These are phyloP conservation scores for Zygosaccharomyces sapae DNA, from an alignment of 1,139 yeast species.

Conservation along the genomic window DNA sequence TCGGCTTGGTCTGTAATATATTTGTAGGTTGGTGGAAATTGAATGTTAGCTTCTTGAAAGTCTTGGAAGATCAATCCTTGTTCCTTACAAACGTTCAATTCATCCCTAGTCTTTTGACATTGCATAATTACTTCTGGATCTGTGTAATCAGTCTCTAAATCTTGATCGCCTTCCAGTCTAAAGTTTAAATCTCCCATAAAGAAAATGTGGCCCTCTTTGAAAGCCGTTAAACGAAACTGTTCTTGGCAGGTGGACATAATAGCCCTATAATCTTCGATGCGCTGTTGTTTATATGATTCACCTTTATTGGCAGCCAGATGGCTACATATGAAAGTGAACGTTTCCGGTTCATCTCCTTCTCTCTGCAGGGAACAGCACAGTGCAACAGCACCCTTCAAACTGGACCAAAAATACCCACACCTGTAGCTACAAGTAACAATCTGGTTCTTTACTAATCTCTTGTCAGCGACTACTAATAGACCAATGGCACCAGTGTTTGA, in stretches of 20 bases:
- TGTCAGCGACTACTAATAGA: slow-evolving; percentile 51
- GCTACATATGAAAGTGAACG: slow-evolving; percentile 59
- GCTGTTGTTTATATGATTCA: slow-evolving; percentile 39
- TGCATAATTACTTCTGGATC: slow-evolving; percentile 6
- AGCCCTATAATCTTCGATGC: slow-evolving; percentile 51
- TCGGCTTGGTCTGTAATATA: slow-evolving; percentile 41
- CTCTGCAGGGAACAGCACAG: slow-evolving; percentile 43
- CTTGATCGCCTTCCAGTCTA: slow-evolving; percentile 39
- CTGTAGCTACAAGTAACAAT: slow-evolving; percentile 39
- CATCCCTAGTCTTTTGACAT: slow-evolving; percentile 45
- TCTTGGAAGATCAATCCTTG: slow-evolving; percentile 52
- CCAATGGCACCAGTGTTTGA: slow-evolving; percentile 65
- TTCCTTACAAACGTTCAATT: slow-evolving; percentile 46
- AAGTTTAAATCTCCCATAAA: slow-evolving; percentile 83
- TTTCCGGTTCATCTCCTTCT: slow-evolving; percentile 30
- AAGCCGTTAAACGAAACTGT: slow-evolving; percentile 44
- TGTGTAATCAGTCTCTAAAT: slow-evolving; percentile 18
- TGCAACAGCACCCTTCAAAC: slow-evolving; percentile 73
- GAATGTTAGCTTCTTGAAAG: slow-evolving; percentile 57
- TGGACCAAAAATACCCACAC: slow-evolving; percentile 58
- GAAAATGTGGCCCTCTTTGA: slow-evolving; percentile 55
- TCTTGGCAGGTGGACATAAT: slow-evolving; percentile 54
- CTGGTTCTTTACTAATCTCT: slow-evolving; percentile 36
- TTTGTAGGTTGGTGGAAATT: slow-evolving; percentile 76
- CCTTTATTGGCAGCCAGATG: slow-evolving; percentile 84